These are phyloP conservation scores for Lipomyces mesembrius DNA, from an alignment of 805 yeast species.

Conservation along the genomic window DNA sequence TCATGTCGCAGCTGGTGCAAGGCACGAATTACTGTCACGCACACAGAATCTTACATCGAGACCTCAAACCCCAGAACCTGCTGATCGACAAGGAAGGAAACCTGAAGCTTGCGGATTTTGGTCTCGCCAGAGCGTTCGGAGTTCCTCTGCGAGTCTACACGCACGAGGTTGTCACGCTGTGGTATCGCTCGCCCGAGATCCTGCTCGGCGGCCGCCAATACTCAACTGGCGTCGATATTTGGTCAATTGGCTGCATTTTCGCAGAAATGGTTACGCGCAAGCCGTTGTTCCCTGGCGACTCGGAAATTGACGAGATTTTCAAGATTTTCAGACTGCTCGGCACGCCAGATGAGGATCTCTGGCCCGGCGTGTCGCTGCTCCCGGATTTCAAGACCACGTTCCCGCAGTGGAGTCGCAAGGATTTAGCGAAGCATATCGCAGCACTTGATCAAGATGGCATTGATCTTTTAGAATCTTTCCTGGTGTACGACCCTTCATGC, in stretches of 20 bases:
- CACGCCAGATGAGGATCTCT: conserved; percentile 86
- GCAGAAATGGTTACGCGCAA: conserved; percentile 97
- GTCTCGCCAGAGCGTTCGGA: conserved; percentile 95
- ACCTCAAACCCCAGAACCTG: conserved; percentile 93
- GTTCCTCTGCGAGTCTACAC: conserved; percentile 96
- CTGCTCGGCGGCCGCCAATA: conserved; percentile 95
- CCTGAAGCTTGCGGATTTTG: conserved; percentile 88
- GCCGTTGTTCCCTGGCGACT: conserved; percentile 95
- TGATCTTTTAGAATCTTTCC: conserved; percentile 75
- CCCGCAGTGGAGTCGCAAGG: conserved; percentile 85
- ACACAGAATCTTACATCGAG: conserved; percentile 92
- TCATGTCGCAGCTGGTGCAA: conserved; percentile 87
- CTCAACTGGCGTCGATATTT: conserved; percentile 97
- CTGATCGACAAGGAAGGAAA: conserved; percentile 95
- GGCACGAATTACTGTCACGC: conserved; percentile 94
- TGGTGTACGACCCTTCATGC: conserved; percentile 90
- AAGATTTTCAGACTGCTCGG: conserved; percentile 91
- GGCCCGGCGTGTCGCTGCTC: conserved; percentile 92
- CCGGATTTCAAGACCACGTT: conserved; percentile 94
- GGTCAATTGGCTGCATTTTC: conserved; percentile 97
- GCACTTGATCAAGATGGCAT: conserved; percentile 81
- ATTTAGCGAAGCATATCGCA: conserved; percentile 72
- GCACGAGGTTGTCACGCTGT: conserved; percentile 95
- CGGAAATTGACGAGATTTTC: conserved; percentile 96
- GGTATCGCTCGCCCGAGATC: conserved; percentile 98